Base-by-base conservation (phyloP, 306 rosid species). In the Inga oerstediana region DNA sequence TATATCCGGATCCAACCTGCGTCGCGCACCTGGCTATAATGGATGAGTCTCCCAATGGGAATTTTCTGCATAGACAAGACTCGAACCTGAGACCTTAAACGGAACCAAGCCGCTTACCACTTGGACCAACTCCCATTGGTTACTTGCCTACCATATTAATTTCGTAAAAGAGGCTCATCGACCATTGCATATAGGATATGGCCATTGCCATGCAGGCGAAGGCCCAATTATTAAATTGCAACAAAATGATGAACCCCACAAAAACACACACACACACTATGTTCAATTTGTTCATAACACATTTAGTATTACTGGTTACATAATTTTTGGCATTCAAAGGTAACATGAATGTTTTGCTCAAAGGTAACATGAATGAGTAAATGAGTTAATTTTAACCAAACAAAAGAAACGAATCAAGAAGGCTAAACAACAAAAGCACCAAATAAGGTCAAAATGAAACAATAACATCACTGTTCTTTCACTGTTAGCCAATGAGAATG, bases 401-500 rank as follows among this genome's bases (percentile, higher is more conserved):
- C 35, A 24, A 22, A 10, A 59, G 34, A 22, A 59, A 59, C 34
- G 34, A 59, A 59, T 59, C 0, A 10, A 59, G 6, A 59, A 59
- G 34, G 34, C 16, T 8, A 22, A 59, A 59, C 15, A 59, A 3
- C 34, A 59, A 59, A 59, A 10, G 7, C 14, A 27, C 30, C 17
- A 24, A 27, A 62, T 1, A 62, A 12, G 35, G 35, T 62, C 4
- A 24, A 62, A 4, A 24, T 4, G 17, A 5, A 32, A 32, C 20
- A 37, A 27, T 37, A 1, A 9, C 48, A 10, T 2, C 3, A n/a
- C 44, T 39, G 34, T 10, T 17, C 24, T 14, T 37, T 4, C 39
- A 68, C 71, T 76, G 81, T 69, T 56, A 58, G 7, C 67, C 65
- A 70, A 69, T 83, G 72, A 77, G 52, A 59, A 59, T 39, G 52